Conservation (phyloP, 176 grass and related monocot species). For the Poa annua region DNA sequence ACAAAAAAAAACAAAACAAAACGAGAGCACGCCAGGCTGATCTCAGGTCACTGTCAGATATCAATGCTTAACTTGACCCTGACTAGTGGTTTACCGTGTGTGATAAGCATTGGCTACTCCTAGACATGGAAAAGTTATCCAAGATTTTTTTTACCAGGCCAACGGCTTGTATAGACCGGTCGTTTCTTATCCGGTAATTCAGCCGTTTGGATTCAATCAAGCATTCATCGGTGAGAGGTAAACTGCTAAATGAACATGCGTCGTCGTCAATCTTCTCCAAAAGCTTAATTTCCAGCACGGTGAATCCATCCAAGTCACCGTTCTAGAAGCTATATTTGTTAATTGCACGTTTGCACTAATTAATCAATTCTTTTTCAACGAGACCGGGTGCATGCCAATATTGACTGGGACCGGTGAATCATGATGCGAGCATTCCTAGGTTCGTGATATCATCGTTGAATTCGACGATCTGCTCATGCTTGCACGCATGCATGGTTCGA, state of each 20-base stretch:
- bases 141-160: no score
- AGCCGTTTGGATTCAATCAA: not conserved
- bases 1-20: no score
- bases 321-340: constrained; percentile 32
- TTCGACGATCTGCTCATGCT: not conserved
- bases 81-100: no score
- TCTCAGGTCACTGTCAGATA: no score
- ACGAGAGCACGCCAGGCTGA: no score
- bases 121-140: no score
- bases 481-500: not conserved
- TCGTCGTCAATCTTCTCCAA: not conserved
- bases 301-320: not conserved
- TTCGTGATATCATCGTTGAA: not conserved
- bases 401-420: constrained; percentile 23
- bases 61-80: no score
- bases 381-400: constrained; percentile 3
- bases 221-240: not conserved
- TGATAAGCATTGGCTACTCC: no score
- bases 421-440: not conserved
- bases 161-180: no score
- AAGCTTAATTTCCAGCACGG: not conserved
- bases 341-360: no score
- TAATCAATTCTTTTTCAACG: not conserved
- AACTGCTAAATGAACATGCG: no score
- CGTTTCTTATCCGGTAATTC: not conserved